A percentile compares a stretch with the other conserved stretches of the same genome.
phyloP scores from a whole-genome alignment of 2,329 filamentous ascomycete species.

The Exophiala spinifera region DNA sequence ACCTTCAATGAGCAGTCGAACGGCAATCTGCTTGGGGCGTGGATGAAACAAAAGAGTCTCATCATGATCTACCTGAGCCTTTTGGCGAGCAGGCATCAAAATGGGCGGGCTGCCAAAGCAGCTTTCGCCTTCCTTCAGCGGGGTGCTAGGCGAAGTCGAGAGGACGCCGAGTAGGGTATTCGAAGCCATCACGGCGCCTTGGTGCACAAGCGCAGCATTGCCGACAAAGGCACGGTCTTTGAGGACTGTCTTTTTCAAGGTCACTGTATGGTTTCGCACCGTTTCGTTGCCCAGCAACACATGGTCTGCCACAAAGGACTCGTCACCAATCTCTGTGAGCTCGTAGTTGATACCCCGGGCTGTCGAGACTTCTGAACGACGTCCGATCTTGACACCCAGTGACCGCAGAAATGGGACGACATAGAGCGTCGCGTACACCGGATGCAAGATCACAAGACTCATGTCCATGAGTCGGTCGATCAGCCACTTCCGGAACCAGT shows the following conservation, averaged over 20 bases:
- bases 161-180: too few relatives aligned
- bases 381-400: neutral
- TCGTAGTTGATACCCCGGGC: neutral
- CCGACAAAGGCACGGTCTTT: neutral
- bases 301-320: neutral
- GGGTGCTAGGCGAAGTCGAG: too few relatives aligned
- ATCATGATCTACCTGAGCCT: neutral
- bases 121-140: too few relatives aligned
- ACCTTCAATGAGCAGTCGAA: neutral
- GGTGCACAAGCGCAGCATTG: too few relatives aligned
- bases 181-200: too few relatives aligned
- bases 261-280: neutral
- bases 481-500: neutral
- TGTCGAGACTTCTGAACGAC: neutral
- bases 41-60: constrained; percentile 1
- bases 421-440: neutral
- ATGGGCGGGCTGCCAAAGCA: too few relatives aligned
- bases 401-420: neutral
- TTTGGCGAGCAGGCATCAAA: too few relatives aligned
- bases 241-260: neutral
- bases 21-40: neutral
- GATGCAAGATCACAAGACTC: neutral
- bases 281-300: neutral
- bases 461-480: neutral
- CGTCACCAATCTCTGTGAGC: neutral